Percentiles rank a stretch among this genome's conserved stretches.
Evolutionary conservation across 192 early-diverging fungal species (phyloP).

Genomic region (Linnemannia elongata): DNA sequence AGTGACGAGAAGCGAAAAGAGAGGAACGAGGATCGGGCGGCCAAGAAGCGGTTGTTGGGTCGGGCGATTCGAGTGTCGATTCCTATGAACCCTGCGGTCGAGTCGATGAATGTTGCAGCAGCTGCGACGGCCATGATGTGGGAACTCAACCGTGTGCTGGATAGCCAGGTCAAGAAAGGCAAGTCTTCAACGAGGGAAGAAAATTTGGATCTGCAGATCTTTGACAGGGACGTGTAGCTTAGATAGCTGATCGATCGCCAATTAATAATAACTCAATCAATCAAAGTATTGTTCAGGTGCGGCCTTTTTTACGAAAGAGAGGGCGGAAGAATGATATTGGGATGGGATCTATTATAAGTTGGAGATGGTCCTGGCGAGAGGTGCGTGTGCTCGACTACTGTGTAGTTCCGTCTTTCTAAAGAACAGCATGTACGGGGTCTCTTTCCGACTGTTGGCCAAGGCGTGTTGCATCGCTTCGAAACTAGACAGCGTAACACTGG

Average conservation of each 20-base stretch:
- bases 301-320: background rate
- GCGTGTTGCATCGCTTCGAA: slow-evolving; percentile 44
- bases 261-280: background rate
- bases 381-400: background rate
- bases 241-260: background rate
- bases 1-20: background rate
- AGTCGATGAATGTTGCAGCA: slow-evolving; percentile 62
- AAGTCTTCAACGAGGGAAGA: background rate
- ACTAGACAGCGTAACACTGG: slow-evolving; percentile 33
- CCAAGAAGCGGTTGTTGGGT: slow-evolving; percentile 29
- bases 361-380: slow-evolving; percentile 4
- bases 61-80: slow-evolving; percentile 59
- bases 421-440: slow-evolving; percentile 65
- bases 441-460: slow-evolving; percentile 36
- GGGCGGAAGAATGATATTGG: background rate
- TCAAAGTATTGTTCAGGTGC: too few species aligned
- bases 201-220: background rate
- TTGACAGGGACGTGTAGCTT: background rate
- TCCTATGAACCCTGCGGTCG: slow-evolving; percentile 58
- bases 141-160: slow-evolving; percentile 53
- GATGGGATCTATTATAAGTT: slow-evolving; percentile 10
- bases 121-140: slow-evolving; percentile 62
- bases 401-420: slow-evolving; percentile 32
- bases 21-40: slow-evolving; percentile 13
- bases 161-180: background rate